Conservation (phyloP, 192 early-diverging fungal genomes). For the Neocallimastix lanati region DNA sequence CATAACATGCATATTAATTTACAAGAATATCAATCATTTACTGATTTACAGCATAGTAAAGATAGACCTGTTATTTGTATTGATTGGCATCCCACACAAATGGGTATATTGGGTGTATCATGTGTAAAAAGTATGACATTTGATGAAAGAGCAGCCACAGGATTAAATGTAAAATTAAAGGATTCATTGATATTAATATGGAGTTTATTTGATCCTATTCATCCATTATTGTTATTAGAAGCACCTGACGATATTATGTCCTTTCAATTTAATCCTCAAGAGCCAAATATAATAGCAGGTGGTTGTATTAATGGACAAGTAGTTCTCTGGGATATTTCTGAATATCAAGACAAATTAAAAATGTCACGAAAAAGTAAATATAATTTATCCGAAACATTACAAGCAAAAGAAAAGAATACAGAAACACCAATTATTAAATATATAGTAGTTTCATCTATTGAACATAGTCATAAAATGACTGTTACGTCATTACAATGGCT, state of each 20-base stretch:
- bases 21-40: constrained; percentile 46
- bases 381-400: neutral
- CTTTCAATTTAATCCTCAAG: constrained; percentile 33
- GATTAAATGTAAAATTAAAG: constrained; percentile 17
- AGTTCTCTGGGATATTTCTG: constrained; percentile 39
- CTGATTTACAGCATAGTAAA: constrained; percentile 39
- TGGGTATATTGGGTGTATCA: constrained; percentile 30
- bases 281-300: constrained; percentile 32
- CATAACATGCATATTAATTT: constrained; percentile 31
- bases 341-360: constrained; percentile 35
- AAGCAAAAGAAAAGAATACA: constrained; percentile 5
- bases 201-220: constrained; percentile 46
- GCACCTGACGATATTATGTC: constrained; percentile 35
- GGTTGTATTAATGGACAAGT: constrained; percentile 39
- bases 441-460: constrained; percentile 32
- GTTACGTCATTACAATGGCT: constrained; percentile 36
- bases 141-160: constrained; percentile 27
- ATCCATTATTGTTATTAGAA: constrained; percentile 41
- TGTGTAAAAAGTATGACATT: constrained; percentile 25
- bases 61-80: constrained; percentile 35
- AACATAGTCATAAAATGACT: constrained; percentile 21
- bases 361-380: constrained; percentile 13
- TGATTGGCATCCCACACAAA: constrained; percentile 40
- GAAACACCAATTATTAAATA: constrained; percentile 15
- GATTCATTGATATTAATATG: constrained; percentile 32